phyloP scores from a whole-genome alignment of 352 stramenopile genomes.

The Globisporangium uncinulatum region DNA sequence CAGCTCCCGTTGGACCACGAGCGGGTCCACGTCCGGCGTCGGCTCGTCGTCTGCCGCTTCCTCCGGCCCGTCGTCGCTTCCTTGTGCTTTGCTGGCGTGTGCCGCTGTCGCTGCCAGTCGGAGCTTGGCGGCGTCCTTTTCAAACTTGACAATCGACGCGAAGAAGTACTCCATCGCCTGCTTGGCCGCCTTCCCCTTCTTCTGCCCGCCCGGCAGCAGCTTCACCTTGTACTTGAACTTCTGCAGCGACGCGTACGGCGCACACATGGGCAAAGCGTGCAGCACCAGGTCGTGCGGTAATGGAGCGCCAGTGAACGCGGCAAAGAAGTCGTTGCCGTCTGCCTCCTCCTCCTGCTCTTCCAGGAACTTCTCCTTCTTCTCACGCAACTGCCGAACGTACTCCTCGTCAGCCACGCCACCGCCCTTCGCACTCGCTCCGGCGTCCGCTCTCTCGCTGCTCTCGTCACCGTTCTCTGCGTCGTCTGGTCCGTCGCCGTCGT shows the following conservation, averaged over 20 bases:
- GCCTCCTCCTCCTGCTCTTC: slow-evolving; percentile 83
- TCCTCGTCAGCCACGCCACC: slow-evolving; percentile 30
- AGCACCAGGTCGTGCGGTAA: slow-evolving; percentile 80
- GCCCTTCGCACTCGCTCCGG: slow-evolving; percentile 11
- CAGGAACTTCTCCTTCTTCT: slow-evolving; percentile 80
- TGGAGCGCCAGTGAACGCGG: slow-evolving; percentile 79
- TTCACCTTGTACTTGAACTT: slow-evolving; percentile 94
- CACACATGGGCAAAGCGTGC: slow-evolving; percentile 89
- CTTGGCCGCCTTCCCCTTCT: slow-evolving; percentile 90
- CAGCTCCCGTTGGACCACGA: slow-evolving; percentile 80
- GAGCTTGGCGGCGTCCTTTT: slow-evolving; percentile 36
- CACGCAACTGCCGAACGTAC: slow-evolving; percentile 65
- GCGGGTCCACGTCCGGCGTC: slow-evolving; percentile 49
- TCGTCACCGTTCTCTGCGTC: not conserved
- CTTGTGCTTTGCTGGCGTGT: slow-evolving; percentile 2
- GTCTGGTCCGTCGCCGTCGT: slow-evolving; percentile 19
- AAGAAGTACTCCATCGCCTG: slow-evolving; percentile 84
- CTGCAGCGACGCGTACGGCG: slow-evolving; percentile 78
- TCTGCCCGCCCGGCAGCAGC: slow-evolving; percentile 80
- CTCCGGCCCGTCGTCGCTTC: not conserved
- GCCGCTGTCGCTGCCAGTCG: not conserved
- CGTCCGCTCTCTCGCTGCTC: slow-evolving; percentile 8
- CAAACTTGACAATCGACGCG: slow-evolving; percentile 57
- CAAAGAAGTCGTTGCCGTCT: slow-evolving; percentile 74
- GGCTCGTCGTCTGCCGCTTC: slow-evolving; percentile 17